Evolutionary conservation across 2,329 filamentous ascomycete genomes (phyloP).

Genomic region (Fusarium sp.): DNA sequence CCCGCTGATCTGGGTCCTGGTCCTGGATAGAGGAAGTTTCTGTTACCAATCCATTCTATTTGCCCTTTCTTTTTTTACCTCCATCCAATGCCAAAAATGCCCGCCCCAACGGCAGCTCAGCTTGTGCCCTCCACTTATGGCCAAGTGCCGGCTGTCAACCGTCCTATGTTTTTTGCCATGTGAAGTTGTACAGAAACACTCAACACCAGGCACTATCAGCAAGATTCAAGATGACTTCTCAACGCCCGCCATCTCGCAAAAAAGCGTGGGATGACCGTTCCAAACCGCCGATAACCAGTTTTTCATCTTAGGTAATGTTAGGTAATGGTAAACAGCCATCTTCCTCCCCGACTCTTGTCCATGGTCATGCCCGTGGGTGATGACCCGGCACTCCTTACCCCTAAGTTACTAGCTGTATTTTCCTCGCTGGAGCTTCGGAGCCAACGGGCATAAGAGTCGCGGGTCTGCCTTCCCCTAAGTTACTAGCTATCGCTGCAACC

Average conservation of each 20-base stretch:
- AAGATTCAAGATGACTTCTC: neutral
- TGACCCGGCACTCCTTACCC: constrained; percentile 39
- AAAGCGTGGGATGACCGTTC: constrained; percentile 42
- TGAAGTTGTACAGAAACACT: constrained; percentile 19
- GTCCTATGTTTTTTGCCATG: constrained; percentile 46
- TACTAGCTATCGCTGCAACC: constrained; percentile 40
- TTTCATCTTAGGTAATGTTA: constrained; percentile 46
- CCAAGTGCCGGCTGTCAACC: constrained; percentile 36
- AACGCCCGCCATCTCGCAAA: constrained; percentile 30
- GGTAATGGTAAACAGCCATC: constrained; percentile 36
- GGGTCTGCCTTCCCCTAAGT: constrained; percentile 43
- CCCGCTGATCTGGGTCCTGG: constrained; percentile 30
- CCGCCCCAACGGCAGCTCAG: constrained; percentile 30
- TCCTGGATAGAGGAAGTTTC: constrained; percentile 24
- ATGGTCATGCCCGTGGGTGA: constrained; percentile 30
- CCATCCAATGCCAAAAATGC: constrained; percentile 21
- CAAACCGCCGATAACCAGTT: constrained; percentile 41
- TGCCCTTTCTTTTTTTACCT: constrained; percentile 5
- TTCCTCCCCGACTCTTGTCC: constrained; percentile 2
- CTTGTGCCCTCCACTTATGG: constrained; percentile 21
- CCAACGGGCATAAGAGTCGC: constrained; percentile 41
- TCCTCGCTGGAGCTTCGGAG: constrained; percentile 36
- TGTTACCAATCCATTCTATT: constrained; percentile 31
- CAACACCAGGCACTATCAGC: neutral
- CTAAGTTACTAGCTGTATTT: constrained; percentile 44